A percentile compares a stretch with the other conserved stretches of the same genome.
Evolutionary conservation across 2,329 filamentous ascomycete species (phyloP).

Genomic region (Aspergillus persii): DNA sequence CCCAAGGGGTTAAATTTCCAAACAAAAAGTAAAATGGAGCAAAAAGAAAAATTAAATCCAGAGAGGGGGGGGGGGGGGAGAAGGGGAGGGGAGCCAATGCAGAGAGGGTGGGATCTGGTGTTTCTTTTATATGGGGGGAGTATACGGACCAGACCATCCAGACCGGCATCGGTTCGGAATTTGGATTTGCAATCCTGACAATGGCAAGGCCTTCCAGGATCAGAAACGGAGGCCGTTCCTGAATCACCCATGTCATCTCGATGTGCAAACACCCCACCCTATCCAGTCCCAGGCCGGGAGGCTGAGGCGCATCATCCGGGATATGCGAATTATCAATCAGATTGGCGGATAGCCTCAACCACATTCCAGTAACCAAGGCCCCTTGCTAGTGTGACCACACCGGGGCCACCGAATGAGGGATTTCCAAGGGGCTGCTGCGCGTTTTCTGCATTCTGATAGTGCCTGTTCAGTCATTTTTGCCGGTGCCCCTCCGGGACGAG

Average conservation of each 20-base stretch:
- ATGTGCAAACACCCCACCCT: slow-evolving; percentile 5
- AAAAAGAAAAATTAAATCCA: not conserved
- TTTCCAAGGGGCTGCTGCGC: not conserved
- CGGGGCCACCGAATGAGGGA: not conserved
- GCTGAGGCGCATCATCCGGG: not conserved
- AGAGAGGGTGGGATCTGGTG: not conserved
- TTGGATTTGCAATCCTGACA: not conserved
- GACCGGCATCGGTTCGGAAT: not conserved
- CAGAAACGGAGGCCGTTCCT: slow-evolving; percentile 5
- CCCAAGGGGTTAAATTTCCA: not conserved
- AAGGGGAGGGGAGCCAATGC: not conserved
- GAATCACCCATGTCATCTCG: slow-evolving; percentile 4
- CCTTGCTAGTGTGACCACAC: not conserved
- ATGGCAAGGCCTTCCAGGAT: not conserved
- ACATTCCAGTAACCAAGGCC: not conserved
- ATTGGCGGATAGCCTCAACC: not conserved
- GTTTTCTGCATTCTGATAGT: not conserved
- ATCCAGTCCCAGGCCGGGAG: not conserved
- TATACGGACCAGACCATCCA: not conserved
- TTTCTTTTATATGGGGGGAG: not conserved
- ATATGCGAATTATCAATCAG: not conserved
- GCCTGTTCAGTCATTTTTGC: not conserved
- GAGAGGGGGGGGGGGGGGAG: not conserved
- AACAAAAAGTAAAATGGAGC: not conserved
- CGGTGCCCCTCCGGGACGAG: not conserved